Evolutionary conservation across 768 basidiomycete genomes (phyloP), one percentile per base, ranked within the genome.

Genomic region (Lentinula detonsa): DNA sequence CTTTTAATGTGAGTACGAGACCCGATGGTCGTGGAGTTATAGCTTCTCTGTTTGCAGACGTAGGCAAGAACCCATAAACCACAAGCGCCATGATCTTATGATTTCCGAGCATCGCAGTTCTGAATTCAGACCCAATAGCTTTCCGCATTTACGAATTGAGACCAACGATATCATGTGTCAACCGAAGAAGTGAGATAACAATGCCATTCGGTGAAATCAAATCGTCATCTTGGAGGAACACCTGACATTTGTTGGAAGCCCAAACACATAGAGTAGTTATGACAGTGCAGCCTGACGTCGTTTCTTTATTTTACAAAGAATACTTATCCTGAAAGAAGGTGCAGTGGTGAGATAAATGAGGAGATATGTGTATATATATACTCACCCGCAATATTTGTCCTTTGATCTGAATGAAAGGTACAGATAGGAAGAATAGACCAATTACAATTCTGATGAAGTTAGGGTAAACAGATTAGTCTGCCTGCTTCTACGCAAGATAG

Each of bases 361-460:
- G 16, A 39, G n/a, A 53, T 50, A 18, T 13, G 1, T 23, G n/a
- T 16, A 34, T 13, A 51, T 13, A 33, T 16, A 34, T 18, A 18
- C 81, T 63, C 67, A 83, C 84, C 57, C 82, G 73, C 28, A 86
- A 66, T 21, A 39, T 40, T 2, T 72, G 65, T 1, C 85, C 84
- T 61, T 78, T 82, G 52, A 76, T 59, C 63, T 86, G 85, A 3
- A 85, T 65, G 18, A 74, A 65, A 0, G 84, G 84, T 0, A 87
- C 75, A 35, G 81, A 70, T 37, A 85, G 68, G 23, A 85, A 28
- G 72, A 84, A 85, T 6, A 84, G 64, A 0, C 72, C 83, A 0
- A 75, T 72, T 10, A 82, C 83, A 59, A 85, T 78, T 3, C 81
- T 81, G 55, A 48, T 43, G 31, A 10, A 48, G 40, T 54, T 15